A percentile compares a stretch with the other conserved stretches of the same genome.
Evolutionary conservation across 768 basidiomycete species (phyloP).

Genomic region (Suillus tomentosus): DNA sequence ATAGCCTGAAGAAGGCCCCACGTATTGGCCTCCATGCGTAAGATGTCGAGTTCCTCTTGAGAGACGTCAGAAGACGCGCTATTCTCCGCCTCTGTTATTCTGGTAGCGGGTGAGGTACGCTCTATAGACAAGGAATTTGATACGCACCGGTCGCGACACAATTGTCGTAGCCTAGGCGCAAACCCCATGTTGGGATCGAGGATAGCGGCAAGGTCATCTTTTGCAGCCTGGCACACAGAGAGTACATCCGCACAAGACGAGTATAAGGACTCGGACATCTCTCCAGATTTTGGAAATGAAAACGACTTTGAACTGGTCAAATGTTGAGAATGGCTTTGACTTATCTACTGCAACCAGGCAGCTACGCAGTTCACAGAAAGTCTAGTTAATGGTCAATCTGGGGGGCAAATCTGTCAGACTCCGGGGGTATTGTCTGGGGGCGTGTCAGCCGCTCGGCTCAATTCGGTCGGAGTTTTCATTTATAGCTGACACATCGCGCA

Average conservation of each 20-base stretch:
- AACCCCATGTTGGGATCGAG: conserved; percentile 70
- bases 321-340: neutral
- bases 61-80: conserved; percentile 37
- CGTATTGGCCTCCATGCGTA: conserved; percentile 77
- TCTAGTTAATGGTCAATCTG: too few relatives aligned
- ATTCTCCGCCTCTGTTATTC: conserved; percentile 56
- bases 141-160: conserved; percentile 61
- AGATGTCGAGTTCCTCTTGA: conserved; percentile 57
- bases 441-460: too few relatives aligned
- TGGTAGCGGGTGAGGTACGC: conserved; percentile 24
- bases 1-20: conserved; percentile 82
- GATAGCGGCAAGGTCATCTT: conserved; percentile 58
- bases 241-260: conserved; percentile 71
- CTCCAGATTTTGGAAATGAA: neutral
- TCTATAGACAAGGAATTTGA: neutral
- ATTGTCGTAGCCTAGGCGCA: conserved; percentile 59
- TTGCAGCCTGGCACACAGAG: conserved; percentile 53
- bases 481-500: too few relatives aligned
- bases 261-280: conserved; percentile 47
- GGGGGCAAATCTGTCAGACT: too few relatives aligned
- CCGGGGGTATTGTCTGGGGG: too few relatives aligned
- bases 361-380: neutral
- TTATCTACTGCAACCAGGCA: neutral
- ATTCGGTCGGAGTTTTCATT: too few relatives aligned
- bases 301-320: neutral